Percentiles rank a stretch among this genome's conserved stretches.
Evolutionary conservation across 805 yeast species (phyloP).

Genomic region (Yamadazyma takamatsuzukensis): DNA sequence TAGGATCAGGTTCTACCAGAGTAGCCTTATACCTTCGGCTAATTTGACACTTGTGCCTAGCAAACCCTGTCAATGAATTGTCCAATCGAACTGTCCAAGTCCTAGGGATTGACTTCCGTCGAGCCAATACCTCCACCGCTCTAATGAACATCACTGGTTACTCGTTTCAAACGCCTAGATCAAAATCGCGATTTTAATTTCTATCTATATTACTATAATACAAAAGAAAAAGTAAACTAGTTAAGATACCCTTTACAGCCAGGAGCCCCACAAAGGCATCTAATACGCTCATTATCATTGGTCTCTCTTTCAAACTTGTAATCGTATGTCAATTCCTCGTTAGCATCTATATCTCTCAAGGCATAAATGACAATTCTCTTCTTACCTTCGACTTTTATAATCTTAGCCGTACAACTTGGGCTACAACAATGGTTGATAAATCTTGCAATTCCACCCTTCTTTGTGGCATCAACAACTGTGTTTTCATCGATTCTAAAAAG

Average conservation of each 20-base stretch:
- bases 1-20: neutral
- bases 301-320: slow-evolving; percentile 92
- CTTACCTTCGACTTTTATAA: slow-evolving; percentile 90
- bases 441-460: slow-evolving; percentile 94
- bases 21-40: neutral
- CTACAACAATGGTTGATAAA: slow-evolving; percentile 97
- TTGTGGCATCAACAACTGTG: slow-evolving; percentile 95
- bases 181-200: neutral
- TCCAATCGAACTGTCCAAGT: too few relatives aligned
- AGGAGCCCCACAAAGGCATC: slow-evolving; percentile 93
- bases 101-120: too few relatives aligned
- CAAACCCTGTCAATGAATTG: too few relatives aligned
- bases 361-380: slow-evolving; percentile 95
- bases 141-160: neutral
- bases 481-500: slow-evolving; percentile 89
- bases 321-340: slow-evolving; percentile 93
- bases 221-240: too few relatives aligned
- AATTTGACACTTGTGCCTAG: too few relatives aligned
- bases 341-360: slow-evolving; percentile 76
- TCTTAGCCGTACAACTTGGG: slow-evolving; percentile 96
- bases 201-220: neutral
- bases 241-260: slow-evolving; percentile 92
- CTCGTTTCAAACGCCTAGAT: neutral
- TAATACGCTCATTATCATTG: slow-evolving; percentile 80
- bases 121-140: too few relatives aligned